Evolutionary conservation across 2,329 filamentous ascomycete species (phyloP).

Genomic region (Fusarium illudens): DNA sequence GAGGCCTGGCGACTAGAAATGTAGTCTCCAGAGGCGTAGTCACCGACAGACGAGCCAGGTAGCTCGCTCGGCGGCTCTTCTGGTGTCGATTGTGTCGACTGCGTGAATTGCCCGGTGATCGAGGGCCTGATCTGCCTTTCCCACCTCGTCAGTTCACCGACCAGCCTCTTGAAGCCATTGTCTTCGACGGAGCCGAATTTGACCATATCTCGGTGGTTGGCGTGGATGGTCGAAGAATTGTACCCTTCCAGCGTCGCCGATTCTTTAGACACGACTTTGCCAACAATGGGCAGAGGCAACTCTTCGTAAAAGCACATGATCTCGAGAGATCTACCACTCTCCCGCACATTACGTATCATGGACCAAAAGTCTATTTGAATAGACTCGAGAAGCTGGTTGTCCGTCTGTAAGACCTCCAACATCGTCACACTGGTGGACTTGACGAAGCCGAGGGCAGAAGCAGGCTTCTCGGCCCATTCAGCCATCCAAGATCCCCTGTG

Average conservation of each 20-base stretch:
- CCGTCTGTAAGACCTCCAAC: conserved; percentile 39
- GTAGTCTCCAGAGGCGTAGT: not conserved
- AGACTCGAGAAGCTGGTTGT: conserved; percentile 40
- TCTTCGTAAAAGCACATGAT: conserved; percentile 50
- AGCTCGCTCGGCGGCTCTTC: not conserved
- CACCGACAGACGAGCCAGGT: not conserved
- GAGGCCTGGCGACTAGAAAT: not conserved
- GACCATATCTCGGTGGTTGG: conserved; percentile 39
- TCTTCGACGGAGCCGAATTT: conserved; percentile 34
- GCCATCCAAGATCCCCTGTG: conserved; percentile 48
- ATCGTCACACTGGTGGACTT: conserved; percentile 46
- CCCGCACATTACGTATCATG: conserved; percentile 38
- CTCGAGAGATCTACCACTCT: conserved; percentile 29
- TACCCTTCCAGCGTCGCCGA: conserved; percentile 46
- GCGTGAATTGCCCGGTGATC: not conserved
- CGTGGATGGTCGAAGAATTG: conserved; percentile 40
- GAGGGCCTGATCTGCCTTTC: not conserved
- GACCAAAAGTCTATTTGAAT: conserved; percentile 39
- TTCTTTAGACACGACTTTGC: conserved; percentile 41
- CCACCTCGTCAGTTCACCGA: conserved; percentile 30
- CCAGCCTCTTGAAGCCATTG: conserved; percentile 42
- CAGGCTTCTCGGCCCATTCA: conserved; percentile 45
- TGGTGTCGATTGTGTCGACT: not conserved
- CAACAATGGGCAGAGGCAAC: conserved; percentile 38
- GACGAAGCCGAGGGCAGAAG: conserved; percentile 40